Evolutionary conservation across 176 grass and related monocot species (phyloP), one percentile per base, ranked within the genome.

Genomic region (Echinochloa phyllopogon): DNA sequence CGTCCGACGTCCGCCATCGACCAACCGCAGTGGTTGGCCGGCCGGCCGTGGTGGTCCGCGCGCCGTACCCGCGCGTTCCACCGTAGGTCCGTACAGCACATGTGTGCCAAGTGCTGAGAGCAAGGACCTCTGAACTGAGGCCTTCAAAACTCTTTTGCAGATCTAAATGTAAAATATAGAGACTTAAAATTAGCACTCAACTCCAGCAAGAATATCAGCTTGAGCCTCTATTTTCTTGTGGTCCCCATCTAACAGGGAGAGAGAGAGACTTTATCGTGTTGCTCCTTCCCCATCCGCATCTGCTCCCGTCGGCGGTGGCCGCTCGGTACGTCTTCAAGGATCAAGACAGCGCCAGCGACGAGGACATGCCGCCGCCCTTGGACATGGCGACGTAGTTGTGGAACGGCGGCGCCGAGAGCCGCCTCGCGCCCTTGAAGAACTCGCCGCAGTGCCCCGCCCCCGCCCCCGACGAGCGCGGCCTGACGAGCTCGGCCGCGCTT

Each of bases 381-480:
- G n/a, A 4, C 69, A 78, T 20, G 65, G 47, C 53, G 39, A 7
- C 79, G 64, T 76, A 57, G 64, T n/a, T n/a, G n/a, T 4, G 58
- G 78, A 77, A 45, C 37, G 78, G 3, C 44, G 77, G 1, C 5
- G 45, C 40, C 9, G 88, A 78, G 21, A 90, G 73, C 57, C 78
- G 65, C 73, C 78, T 48, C 11, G 24, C 73, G 66, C 66, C 76
- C 60, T 60, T 56, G 14, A 85, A 8, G 68, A 75, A 33, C 69
- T 85, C 76, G 12, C 82, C 82, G 50, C 69, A 75, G 21, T 74
- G 87, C 4, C 68, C 44, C 6, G 65, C 40, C 3, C 64, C 78
- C 3, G 72, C 77, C 3, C 56, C 88, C 73, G 88, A 86, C 20
- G 78, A 90, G 25, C 79, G 84, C 17, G 84, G 84, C 88, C 84